phyloP scores from a whole-genome alignment of 371 early-diverging fungal species.

The Amoeboradix gromovi region DNA sequence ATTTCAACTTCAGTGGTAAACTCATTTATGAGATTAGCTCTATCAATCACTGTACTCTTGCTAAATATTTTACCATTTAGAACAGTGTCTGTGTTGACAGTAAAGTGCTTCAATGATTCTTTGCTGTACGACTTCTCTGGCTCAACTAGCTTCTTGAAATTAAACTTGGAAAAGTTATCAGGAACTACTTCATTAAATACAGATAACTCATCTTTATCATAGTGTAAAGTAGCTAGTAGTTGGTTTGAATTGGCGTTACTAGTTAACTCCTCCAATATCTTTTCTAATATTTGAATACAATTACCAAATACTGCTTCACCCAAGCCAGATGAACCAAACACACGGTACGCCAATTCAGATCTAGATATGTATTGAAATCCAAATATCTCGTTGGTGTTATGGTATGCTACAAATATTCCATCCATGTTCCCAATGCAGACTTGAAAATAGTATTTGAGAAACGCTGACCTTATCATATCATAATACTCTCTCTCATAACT shows the following conservation, averaged over 20 bases:
- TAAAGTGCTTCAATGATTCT: background rate
- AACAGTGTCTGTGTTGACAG: background rate
- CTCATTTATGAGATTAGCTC: too few relatives aligned
- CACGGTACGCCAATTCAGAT: conserved; percentile 45
- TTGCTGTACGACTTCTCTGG: background rate
- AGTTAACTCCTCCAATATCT: background rate
- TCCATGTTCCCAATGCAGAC: conserved; percentile 85
- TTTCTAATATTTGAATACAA: background rate
- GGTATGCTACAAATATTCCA: conserved; percentile 71
- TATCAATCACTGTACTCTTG: background rate
- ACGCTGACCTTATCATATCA: conserved; percentile 62
- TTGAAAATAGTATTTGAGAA: conserved; percentile 68
- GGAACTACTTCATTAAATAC: background rate
- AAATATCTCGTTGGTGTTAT: conserved; percentile 62
- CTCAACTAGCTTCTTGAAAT: background rate
- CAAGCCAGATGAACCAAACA: conserved; percentile 26
- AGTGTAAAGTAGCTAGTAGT: background rate
- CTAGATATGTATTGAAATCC: conserved; percentile 76
- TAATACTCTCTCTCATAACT: conserved; percentile 77
- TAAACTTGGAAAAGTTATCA: background rate
- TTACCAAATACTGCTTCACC: background rate
- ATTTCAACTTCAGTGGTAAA: too few relatives aligned
- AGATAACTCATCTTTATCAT: background rate
- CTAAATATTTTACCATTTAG: background rate
- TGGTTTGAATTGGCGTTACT: background rate